Conservation (phyloP, 2,329 filamentous ascomycete genomes). For the Cadophora gregata region DNA sequence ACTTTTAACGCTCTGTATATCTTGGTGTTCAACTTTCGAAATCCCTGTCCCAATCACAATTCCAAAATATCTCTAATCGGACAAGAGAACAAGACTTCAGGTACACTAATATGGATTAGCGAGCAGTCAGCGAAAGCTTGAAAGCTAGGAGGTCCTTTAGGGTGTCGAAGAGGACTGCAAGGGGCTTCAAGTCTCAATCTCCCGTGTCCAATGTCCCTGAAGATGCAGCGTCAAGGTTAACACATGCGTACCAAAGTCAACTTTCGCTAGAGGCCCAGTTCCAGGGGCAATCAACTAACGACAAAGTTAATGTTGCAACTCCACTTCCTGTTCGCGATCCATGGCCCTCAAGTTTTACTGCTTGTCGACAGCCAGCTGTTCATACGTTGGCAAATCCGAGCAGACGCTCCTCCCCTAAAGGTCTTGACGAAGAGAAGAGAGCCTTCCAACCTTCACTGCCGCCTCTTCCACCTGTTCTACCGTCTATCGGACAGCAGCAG, state of each 20-base stretch:
- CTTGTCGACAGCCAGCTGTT: too few species aligned
- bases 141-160: conserved; percentile 9
- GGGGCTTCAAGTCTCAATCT: conserved; percentile 2
- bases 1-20: not conserved
- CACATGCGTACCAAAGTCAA: not conserved
- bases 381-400: not conserved
- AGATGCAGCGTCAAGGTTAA: not conserved
- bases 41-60: not conserved
- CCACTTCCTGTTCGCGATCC: not conserved
- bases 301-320: not conserved
- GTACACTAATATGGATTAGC: not conserved
- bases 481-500: conserved; percentile 1
- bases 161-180: conserved; percentile 2
- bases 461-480: not conserved
- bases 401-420: not conserved
- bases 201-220: not conserved
- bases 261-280: not conserved
- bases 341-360: conserved; percentile 1
- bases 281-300: too few species aligned
- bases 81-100: not conserved
- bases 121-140: conserved; percentile 7
- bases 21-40: not conserved
- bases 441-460: too few species aligned
- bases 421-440: not conserved
- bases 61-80: not conserved